Evolutionary conservation across 1,139 yeast genomes (phyloP).

Genomic region (Blastobotrys petasosporus): DNA sequence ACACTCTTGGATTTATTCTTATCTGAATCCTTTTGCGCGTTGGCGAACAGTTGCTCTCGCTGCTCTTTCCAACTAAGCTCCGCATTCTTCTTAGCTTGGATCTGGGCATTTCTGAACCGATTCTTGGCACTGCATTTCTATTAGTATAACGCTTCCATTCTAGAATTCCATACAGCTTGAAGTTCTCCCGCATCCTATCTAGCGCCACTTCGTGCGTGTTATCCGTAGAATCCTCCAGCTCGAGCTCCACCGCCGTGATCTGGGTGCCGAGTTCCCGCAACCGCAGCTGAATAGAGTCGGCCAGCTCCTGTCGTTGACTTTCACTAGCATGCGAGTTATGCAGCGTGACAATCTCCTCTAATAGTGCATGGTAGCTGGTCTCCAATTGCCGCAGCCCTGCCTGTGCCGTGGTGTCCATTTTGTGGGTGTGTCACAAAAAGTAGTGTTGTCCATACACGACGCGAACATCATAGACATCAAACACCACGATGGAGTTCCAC

Average conservation of each 20-base stretch:
- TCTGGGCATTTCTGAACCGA: conserved; percentile 30
- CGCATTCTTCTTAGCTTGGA: conserved; percentile 25
- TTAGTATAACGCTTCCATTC: neutral
- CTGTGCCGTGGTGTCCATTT: conserved; percentile 1
- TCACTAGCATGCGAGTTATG: conserved; percentile 16
- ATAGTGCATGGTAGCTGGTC: conserved; percentile 19
- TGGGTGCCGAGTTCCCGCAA: conserved; percentile 26
- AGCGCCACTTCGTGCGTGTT: conserved; percentile 19
- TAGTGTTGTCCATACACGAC: neutral
- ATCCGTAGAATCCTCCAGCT: conserved; percentile 16
- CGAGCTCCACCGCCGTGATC: conserved; percentile 21
- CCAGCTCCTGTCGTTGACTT: conserved; percentile 26
- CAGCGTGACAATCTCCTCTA: conserved; percentile 24
- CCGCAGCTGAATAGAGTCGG: conserved; percentile 27
- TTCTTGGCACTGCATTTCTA: conserved; percentile 10
- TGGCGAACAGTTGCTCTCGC: conserved; percentile 24
- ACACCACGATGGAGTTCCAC: conserved; percentile 22
- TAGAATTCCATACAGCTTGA: conserved; percentile 15
- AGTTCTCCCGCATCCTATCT: conserved; percentile 26
- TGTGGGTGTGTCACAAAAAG: neutral
- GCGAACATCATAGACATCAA: conserved; percentile 1
- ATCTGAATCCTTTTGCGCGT: neutral
- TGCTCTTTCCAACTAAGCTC: conserved; percentile 22
- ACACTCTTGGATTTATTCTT: conserved; percentile 14
- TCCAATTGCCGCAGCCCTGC: conserved; percentile 9